Base-by-base conservation (phyloP, 108 stramenopile genomes). In the Stephanodiscus minutulus region DNA sequence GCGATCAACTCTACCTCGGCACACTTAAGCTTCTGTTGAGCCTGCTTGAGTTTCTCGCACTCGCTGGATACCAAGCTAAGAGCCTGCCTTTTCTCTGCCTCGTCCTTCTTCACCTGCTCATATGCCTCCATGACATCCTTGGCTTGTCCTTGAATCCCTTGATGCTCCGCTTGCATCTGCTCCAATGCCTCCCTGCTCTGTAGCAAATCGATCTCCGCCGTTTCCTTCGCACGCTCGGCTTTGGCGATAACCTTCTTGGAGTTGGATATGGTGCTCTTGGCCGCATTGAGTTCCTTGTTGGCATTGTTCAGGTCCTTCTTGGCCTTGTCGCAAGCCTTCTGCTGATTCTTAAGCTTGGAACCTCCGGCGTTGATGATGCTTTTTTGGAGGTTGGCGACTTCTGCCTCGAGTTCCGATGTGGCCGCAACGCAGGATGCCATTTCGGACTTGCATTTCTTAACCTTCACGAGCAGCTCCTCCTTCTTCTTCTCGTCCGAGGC, bases 341-440 rank as follows among this genome's bases (percentile, higher is more conserved):
- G 86, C 58, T 95, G 94, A 31, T 88, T 88, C 77, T 97, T 97
- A 43, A 97, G 82, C 50, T 81, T 79, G 44, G 82, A 69, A 21
- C 97, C 97, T 28, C 97, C 98, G 49, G 94, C 93, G 54, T 96
- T 92, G 31, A 96, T 59, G 68, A 98, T 97, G 17, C 74, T 72
- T 29, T 91, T 85, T 70, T 98, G 97, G 17, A 98, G 72, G 13
- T 87, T 85, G 21, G 89, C 3, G 6, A 97, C 94, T 46, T 90
- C 89, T 0, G 55, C 71, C 67, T 93, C 91, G 10, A 93, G 71
- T 67, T 87, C 77, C 15, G 77, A 67, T n/a, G 91, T 89, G 22
- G 74, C 76, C 22, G 82, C 69, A 25, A 79, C 83, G 68, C 91
- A 93, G 20, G 83, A 84, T 33, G 78, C 78, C 90, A 95, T 87